These are phyloP conservation scores for Triticum timopheevii DNA, from an alignment of 176 grass and related monocot species.

Conservation along the genomic window DNA sequence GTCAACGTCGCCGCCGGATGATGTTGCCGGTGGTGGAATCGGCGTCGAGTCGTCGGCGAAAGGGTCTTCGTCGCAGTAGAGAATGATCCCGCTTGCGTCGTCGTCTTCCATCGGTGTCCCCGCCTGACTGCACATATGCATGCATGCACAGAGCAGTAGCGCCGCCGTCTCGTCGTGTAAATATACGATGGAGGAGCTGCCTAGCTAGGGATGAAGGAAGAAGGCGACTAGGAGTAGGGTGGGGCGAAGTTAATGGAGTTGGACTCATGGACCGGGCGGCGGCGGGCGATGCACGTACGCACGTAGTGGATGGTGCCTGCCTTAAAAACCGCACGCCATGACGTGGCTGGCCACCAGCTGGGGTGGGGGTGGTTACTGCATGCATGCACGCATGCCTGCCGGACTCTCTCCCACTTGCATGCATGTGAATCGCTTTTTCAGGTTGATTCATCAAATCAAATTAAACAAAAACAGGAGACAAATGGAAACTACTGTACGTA, in stretches of 20 bases:
- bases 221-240: not conserved
- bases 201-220: not conserved
- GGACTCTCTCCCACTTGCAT: not conserved
- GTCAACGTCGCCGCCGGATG: not conserved
- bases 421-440: not conserved
- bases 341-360: not conserved
- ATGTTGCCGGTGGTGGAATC: not conserved
- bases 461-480: not conserved
- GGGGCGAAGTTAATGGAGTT: not conserved
- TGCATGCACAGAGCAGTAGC: not conserved
- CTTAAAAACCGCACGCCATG: constrained; percentile 31
- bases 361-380: constrained; percentile 4
- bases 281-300: not conserved
- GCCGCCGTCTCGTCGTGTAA: not conserved
- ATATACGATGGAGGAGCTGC: not conserved
- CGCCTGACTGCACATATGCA: not conserved
- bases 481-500: no score
- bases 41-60: constrained; percentile 28
- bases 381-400: not conserved
- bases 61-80: constrained; percentile 65
- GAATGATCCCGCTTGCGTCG: not conserved
- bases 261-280: not conserved
- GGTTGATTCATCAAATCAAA: not conserved
- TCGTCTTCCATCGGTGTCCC: constrained; percentile 26
- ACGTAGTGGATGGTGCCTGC: constrained; percentile 38